Evolutionary conservation across 148 eudicot species (phyloP), one percentile per base, ranked within the genome.

Genomic region (Rhododendron molle): DNA sequence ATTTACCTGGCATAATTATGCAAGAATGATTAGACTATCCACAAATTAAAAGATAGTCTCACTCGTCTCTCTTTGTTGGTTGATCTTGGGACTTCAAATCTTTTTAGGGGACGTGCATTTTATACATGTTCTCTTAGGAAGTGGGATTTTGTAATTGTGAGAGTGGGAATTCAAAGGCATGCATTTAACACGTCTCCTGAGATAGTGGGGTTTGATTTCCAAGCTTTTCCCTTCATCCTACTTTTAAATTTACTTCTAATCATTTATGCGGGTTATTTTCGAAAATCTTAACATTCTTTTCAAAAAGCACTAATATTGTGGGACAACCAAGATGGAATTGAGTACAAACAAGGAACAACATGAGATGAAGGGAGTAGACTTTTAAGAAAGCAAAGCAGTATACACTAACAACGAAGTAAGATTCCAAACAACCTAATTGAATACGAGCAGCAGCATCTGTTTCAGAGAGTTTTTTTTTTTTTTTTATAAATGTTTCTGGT

Each of bases 1-100:
- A 92, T 97, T 97, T 84, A 97, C 94, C 99, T 97, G 88, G 84
- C 85, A 81, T 40, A 77, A 50, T 46, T 69, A 32, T 44, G 79
- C 60, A 83, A 83, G 56, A 47, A 58, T 21, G 14, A 77, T 38
- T 44, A 8, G 30, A 32, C 16, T 5, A 30, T 52, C 49, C 30
- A 40, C 16, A 36, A 32, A 54, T 58, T 47, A 78, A 47, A 78
- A 78, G 7, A 4, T 20, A 52, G 20, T 67, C 50, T 30, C 30
- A 3, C 38, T 50, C 44, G 71, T 71, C 40, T 30, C 76, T 30
- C 38, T 30, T 71, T 67, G 73, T 5, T 30, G 60, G 60, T 28
- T 30, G 36, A 69, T 28, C 13, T 69, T 13, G 7, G 74, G 74
- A 13, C 6, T 11, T 28, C 74, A 69, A 69, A 69, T 10, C 36